Conservation (phyloP, 1,284 basidiomycete species). For the Coriolopsis trogii region DNA sequence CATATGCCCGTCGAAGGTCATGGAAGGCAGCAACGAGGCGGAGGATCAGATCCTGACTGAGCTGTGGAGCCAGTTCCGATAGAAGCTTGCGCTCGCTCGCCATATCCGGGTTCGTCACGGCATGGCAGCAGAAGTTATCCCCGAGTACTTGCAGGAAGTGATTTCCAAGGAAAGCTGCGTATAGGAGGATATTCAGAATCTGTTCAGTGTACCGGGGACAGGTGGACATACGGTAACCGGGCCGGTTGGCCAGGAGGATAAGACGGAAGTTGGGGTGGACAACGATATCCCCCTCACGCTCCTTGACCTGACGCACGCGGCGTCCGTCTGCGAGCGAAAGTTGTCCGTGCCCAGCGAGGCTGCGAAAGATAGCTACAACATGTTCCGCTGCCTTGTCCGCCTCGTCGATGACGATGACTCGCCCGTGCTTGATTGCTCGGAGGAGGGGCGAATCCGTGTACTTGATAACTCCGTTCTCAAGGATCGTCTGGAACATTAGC, state of each 20-base stretch:
- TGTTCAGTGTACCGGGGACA: not conserved
- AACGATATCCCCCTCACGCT: slow-evolving; percentile 55
- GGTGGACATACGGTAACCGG: slow-evolving; percentile 67
- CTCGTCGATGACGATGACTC: slow-evolving; percentile 67
- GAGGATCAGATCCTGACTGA: slow-evolving; percentile 53
- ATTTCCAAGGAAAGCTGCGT: slow-evolving; percentile 66
- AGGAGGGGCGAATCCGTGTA: slow-evolving; percentile 68
- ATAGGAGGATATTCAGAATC: not conserved
- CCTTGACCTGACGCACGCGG: slow-evolving; percentile 48
- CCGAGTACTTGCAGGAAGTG: slow-evolving; percentile 72
- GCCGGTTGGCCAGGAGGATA: slow-evolving; percentile 65
- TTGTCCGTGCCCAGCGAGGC: slow-evolving; percentile 64
- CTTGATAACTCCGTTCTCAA: slow-evolving; percentile 57
- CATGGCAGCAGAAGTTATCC: slow-evolving; percentile 68
- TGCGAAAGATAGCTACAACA: slow-evolving; percentile 69
- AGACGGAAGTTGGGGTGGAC: slow-evolving; percentile 67
- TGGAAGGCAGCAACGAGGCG: slow-evolving; percentile 66
- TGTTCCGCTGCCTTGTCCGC: slow-evolving; percentile 74
- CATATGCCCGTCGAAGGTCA: slow-evolving; percentile 59
- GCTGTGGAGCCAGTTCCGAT: slow-evolving; percentile 61
- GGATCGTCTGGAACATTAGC: slow-evolving; percentile 65
- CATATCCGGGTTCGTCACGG: slow-evolving; percentile 66
- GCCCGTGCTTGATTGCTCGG: slow-evolving; percentile 59
- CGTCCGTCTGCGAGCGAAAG: slow-evolving; percentile 64
- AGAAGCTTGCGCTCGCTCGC: slow-evolving; percentile 60